Evolutionary conservation across 2,329 filamentous ascomycete genomes (phyloP), one percentile per base, ranked within the genome.

Genomic region (Pseudogymnoascus sp.): DNA sequence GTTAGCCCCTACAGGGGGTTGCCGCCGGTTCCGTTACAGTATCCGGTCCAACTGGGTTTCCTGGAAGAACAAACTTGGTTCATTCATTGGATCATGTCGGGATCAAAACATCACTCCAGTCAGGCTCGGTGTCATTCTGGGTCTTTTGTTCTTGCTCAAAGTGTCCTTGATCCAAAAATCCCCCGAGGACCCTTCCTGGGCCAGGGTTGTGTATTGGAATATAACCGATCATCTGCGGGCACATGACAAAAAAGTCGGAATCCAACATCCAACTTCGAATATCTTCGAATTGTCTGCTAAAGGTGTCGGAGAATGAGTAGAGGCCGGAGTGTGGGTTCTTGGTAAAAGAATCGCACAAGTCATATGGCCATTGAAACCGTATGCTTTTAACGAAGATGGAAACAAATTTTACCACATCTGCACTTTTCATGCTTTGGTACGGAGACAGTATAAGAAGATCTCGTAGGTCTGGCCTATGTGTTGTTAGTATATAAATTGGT

Each of bases 181-280:
- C 51, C 8, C 51, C 51, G 1, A 34, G 51, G n/a, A 18, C 51
- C 51, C 51, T 57, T 57, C 29, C 51, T 57, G 51, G 51, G n/a
- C 51, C 51, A 21, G 51, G 51, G n/a, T 57, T 57, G 29, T 57
- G 29, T 5, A 57, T 57, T 57, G 51, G 51, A 16, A 57, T 57
- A 12, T 57, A 57, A 14, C 51, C 51, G 14, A 57, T 57, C 51
- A 57, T 34, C 51, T 57, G 51, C 3, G 51, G 51, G 10, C 51
- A 57, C 51, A 57, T 57, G 18, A 57, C 51, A 34, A 57, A 57
- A 34, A 57, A 57, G 51, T 57, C 51, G 10, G 51, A 57, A 34
- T 57, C 51, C n/a, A 57, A 18, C 51, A 57, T 57, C 51, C 51
- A 57, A 57, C 51, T 57, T 18, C 51, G 51, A 18, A 57, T 57